Base-by-base conservation (phyloP, 805 yeast species). In the Candida yuanshanica region DNA sequence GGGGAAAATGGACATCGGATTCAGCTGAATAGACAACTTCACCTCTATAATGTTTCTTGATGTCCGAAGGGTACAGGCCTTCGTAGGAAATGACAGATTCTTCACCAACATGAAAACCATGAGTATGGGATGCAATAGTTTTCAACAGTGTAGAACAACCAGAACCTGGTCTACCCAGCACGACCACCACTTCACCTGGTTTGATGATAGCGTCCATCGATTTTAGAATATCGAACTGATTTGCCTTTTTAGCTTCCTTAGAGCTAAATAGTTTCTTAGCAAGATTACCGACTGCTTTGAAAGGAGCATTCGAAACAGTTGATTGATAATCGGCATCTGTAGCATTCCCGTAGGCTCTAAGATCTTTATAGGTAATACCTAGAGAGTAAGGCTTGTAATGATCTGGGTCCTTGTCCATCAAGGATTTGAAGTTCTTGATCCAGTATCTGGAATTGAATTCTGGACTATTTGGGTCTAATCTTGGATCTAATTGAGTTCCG, bases 151-250 rank as follows among this genome's bases (percentile, higher is more conserved):
- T 80, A 3, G 86, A 73, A 58, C 88, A 81, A 48, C 89, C 88
- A n/a, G 87, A 77, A 53, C 88, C 88, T 1, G 88, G 88, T 61
- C 84, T 72, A 38, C 89, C 89, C 43, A 81, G 62, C 13, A 81
- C 88, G 37, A 82, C 83, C 7, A 83, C 72, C 36, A 82, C 64
- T 46, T 79, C 81, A 37, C 88, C 87, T 4, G 85, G 79, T 38
- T 64, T 64, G 41, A 79, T 65, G 4, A 73, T 39, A 14, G 81
- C 88, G 52, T 80, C 84, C 83, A 79, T 79, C 23, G 82, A 71
- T 55, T 79, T 79, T 58, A 70, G 66, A 49, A 66, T 74, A 49
- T 59, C 72, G 50, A 59, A 74, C 37, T 49, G 56, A 41, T 45
- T 59, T 40, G 40, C 53, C 45, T 46, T 49, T 43, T 47, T 53